Percentiles rank a stretch among this genome's conserved stretches.
Conservation (phyloP, 495 filamentous ascomycete genomes). For the Podospora fimiseda region DNA sequence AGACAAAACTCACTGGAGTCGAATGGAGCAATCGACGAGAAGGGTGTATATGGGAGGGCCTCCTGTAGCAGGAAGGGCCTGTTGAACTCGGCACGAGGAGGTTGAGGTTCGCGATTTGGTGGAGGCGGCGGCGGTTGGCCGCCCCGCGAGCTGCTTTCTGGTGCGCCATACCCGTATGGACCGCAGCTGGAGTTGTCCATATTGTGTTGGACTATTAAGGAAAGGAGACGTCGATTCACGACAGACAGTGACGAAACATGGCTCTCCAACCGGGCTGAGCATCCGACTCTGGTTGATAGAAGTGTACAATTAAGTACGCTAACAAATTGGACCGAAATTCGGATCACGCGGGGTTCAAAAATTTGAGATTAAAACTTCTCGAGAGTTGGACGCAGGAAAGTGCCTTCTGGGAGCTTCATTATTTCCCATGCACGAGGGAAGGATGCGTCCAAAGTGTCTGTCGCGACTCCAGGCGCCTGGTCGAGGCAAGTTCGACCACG, state of each 20-base stretch:
- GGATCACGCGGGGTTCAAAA: background rate
- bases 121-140: background rate
- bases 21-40: slow-evolving; percentile 85
- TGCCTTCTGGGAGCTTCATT: background rate
- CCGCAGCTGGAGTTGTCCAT: slow-evolving; percentile 33
- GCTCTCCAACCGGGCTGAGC: background rate
- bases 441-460: background rate
- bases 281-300: too few relatives aligned
- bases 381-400: background rate
- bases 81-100: slow-evolving; percentile 7
- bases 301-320: background rate
- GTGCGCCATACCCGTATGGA: slow-evolving; percentile 18
- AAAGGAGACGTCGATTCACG: slow-evolving; percentile 8
- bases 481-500: background rate
- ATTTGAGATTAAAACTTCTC: background rate
- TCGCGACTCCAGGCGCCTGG: background rate
- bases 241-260: slow-evolving; percentile 14
- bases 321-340: background rate
- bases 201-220: slow-evolving; percentile 5
- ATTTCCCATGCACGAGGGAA: background rate
- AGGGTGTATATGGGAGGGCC: slow-evolving; percentile 84
- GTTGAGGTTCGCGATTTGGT: background rate
- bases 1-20: slow-evolving; percentile 56
- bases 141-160: background rate
- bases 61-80: slow-evolving; percentile 60